phyloP scores from a whole-genome alignment of 1,284 basidiomycete genomes.

The Meira nashicola region DNA sequence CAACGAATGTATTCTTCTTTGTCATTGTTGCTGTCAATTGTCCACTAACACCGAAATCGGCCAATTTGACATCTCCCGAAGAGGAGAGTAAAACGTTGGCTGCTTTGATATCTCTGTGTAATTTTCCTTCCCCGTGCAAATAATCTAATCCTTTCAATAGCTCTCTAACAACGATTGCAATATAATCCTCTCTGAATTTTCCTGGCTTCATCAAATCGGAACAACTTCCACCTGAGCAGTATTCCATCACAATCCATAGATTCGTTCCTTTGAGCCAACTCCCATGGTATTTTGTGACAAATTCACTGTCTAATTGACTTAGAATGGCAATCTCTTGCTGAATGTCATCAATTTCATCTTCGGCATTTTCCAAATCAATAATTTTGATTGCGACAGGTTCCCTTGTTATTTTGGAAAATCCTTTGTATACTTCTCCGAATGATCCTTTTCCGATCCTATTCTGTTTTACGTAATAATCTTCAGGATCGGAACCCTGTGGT shows the following conservation, averaged over 20 bases:
- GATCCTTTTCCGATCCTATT: conserved; percentile 67
- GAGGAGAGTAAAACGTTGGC: conserved; percentile 92
- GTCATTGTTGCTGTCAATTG: conserved; percentile 85
- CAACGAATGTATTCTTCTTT: conserved; percentile 95
- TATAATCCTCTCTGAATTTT: conserved; percentile 94
- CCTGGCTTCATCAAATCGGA: conserved; percentile 86
- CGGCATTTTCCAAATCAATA: conserved; percentile 95
- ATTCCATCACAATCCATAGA: conserved; percentile 99
- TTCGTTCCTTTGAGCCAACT: conserved; percentile 87
- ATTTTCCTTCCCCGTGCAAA: conserved; percentile 88
- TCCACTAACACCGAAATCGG: conserved; percentile 98
- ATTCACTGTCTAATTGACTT: conserved; percentile 90
- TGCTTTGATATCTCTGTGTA: conserved; percentile 97
- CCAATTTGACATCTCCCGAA: conserved; percentile 93
- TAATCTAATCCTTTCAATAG: conserved; percentile 88
- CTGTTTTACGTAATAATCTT: conserved; percentile 74
- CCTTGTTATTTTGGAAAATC: conserved; percentile 38
- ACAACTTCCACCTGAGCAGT: conserved; percentile 60
- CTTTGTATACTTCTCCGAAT: conserved; percentile 51
- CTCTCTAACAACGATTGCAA: conserved; percentile 91
- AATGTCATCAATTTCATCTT: conserved; percentile 99
- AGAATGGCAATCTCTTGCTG: conserved; percentile 98
- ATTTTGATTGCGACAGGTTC: conserved; percentile 71
- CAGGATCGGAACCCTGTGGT: conserved; percentile 39
- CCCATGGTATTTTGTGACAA: conserved; percentile 95